Conservation (phyloP, 768 basidiomycete genomes). For the Cubamyces sp. region DNA sequence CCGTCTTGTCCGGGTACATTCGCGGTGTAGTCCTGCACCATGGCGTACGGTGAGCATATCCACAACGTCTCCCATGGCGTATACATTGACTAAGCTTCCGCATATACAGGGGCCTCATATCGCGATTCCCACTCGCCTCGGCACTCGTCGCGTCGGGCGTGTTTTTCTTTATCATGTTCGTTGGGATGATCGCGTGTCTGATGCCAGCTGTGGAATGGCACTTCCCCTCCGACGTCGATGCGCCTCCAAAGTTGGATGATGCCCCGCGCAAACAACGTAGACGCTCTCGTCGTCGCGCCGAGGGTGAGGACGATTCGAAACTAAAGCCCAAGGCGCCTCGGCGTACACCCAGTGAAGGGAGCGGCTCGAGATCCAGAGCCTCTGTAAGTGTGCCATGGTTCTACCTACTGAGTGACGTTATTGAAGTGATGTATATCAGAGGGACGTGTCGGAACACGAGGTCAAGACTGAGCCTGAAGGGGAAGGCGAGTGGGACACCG, state of each 20-base stretch:
- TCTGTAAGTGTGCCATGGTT: background rate
- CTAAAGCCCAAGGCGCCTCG: background rate
- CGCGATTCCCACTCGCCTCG: constrained; percentile 66
- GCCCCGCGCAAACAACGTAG: constrained; percentile 23
- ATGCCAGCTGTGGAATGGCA: constrained; percentile 38
- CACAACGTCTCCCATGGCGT: background rate
- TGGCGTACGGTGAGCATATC: constrained; percentile 63
- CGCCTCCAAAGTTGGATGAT: constrained; percentile 7
- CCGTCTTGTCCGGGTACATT: constrained; percentile 63
- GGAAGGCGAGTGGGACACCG: constrained; percentile 3
- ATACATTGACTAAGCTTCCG: background rate
- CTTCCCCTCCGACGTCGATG: constrained; percentile 25
- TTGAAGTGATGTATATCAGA: background rate
- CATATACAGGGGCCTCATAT: constrained; percentile 60
- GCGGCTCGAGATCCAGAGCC: constrained; percentile 9
- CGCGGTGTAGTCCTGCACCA: constrained; percentile 64
- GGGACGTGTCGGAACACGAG: background rate
- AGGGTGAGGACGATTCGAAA: constrained; percentile 11
- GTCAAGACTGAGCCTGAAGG: constrained; percentile 17
- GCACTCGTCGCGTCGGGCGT: constrained; percentile 45
- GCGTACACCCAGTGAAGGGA: constrained; percentile 9
- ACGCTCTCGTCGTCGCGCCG: constrained; percentile 22
- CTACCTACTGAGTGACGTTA: background rate
- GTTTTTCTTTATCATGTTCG: constrained; percentile 42
- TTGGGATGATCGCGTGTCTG: constrained; percentile 37